These are phyloP conservation scores for Cordyceps cateniannulata DNA, from an alignment of 2,329 filamentous ascomycete genomes.

Conservation along the genomic window DNA sequence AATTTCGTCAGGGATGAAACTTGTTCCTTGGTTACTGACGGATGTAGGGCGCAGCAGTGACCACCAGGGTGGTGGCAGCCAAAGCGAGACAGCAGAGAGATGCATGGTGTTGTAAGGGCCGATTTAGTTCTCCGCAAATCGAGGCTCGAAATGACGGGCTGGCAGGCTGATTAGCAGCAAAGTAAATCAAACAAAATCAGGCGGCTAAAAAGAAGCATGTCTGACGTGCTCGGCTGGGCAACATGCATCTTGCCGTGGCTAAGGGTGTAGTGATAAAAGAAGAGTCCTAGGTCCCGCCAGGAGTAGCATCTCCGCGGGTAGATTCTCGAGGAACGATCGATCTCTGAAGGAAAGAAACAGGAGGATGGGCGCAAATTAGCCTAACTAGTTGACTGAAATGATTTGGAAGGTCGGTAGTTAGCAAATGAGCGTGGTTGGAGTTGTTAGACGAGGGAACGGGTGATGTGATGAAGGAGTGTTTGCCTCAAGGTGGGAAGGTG, in stretches of 20 bases:
- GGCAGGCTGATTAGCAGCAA: no score
- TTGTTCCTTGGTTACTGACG: neutral
- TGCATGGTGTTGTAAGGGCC: neutral
- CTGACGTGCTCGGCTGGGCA: no score
- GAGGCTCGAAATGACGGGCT: no score
- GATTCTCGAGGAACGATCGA: constrained; percentile 7
- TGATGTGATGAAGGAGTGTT: no score
- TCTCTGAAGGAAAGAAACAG: neutral
- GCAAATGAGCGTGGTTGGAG: neutral
- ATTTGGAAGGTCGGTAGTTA: no score
- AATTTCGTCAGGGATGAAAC: neutral
- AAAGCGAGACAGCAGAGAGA: neutral
- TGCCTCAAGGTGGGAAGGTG: no score
- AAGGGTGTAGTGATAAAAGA: neutral
- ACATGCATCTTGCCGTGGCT: no score
- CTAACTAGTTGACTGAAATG: no score
- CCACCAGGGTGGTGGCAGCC: neutral
- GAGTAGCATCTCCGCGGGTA: neutral
- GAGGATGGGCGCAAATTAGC: neutral
- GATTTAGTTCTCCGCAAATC: no score
- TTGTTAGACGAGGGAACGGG: neutral
- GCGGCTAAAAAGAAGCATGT: no score
- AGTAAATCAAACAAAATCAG: no score
- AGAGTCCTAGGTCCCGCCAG: neutral
- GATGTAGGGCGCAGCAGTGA: neutral